phyloP scores from a whole-genome alignment of 768 basidiomycete genomes.

The Kwoniella pini region DNA sequence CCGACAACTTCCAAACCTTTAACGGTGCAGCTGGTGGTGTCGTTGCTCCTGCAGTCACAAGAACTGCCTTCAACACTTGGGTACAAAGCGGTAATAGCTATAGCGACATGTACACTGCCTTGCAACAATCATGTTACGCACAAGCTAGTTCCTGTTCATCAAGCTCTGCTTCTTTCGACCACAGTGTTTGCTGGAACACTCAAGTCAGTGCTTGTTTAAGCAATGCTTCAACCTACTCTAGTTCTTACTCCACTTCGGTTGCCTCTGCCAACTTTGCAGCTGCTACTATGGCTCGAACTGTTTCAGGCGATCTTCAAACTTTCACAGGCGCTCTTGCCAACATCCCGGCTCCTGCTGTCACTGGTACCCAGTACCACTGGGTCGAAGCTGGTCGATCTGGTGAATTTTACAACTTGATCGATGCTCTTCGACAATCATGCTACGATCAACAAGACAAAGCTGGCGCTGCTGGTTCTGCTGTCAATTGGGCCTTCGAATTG shows the following conservation, averaged over 20 bases:
- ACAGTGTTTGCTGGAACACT: constrained; percentile 11
- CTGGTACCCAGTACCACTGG: constrained; percentile 22
- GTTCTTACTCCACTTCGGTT: constrained; percentile 5
- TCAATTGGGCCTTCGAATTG: constrained; percentile 19
- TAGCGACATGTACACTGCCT: constrained; percentile 18
- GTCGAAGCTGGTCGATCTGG: constrained; percentile 5
- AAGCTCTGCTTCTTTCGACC: constrained; percentile 16
- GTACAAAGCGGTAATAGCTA: constrained; percentile 12
- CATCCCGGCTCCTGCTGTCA: constrained; percentile 32
- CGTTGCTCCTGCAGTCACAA: constrained; percentile 23
- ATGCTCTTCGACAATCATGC: constrained; percentile 10
- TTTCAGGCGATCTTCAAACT: constrained; percentile 26
- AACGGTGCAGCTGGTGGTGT: constrained; percentile 25
- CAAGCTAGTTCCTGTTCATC: constrained; percentile 24
- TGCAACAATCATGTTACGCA: constrained; percentile 27
- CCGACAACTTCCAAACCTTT: constrained; percentile 22
- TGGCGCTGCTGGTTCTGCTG: constrained; percentile 10
- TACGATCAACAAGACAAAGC: constrained; percentile 9
- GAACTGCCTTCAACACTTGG: constrained; percentile 5
- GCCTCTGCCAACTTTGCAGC: constrained; percentile 22
- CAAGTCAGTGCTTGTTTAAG: constrained; percentile 15
- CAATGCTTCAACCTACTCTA: constrained; percentile 5
- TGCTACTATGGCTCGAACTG: constrained; percentile 11
- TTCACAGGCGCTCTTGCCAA: constrained; percentile 35
- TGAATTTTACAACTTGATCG: constrained; percentile 15